Evolutionary conservation across 2,329 filamentous ascomycete genomes (phyloP), one percentile per base, ranked within the genome.

Genomic region (Verticillium zaregamsianum): DNA sequence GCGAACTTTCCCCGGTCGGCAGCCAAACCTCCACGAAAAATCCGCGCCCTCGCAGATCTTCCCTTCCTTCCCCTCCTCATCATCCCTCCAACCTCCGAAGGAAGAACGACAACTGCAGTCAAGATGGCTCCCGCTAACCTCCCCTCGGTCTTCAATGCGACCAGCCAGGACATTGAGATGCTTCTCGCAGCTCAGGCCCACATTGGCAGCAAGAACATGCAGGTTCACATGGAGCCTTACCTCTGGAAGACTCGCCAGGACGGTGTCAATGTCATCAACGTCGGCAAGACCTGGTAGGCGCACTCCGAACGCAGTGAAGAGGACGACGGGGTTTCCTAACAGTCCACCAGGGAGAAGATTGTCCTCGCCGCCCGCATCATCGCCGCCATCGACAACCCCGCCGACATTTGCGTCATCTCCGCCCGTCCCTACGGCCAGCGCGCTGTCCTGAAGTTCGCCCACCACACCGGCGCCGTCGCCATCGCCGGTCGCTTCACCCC

Each of bases 401-500:
- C 94, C 81, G 95, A 99, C 81, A 92, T 99, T 81, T 94, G 93
- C 84, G 95, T 98, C 78, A 97, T 99, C 87, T 98, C 94, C 74
- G 95, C 95, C 79, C 95, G 95, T 88, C 95, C 95, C 80, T 99
- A 98, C 83, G 95, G 95, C 72, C 95, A 99, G 88, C 94, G 95
- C 84, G 94, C 95, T 74, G 96, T 99, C 78, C 91, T 99, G 80
- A 99, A 99, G 90, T 99, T 99, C 86, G 95, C 95, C 76, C 86
- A 93, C 69, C 95, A 99, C 90, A 99, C 95, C 71, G 95, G 95
- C 79, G 93, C 96, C 76, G 91, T 93, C 76, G 91, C 95, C 81
- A 99, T 99, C 77, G 96, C 95, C 76, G 95, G 95, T 85, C 95
- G 95, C 80, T 99, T 99, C 91, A 99, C 95, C 78, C 95, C 95